Evolutionary conservation across 495 filamentous ascomycete species (phyloP).

Genomic region (Podospora australis): DNA sequence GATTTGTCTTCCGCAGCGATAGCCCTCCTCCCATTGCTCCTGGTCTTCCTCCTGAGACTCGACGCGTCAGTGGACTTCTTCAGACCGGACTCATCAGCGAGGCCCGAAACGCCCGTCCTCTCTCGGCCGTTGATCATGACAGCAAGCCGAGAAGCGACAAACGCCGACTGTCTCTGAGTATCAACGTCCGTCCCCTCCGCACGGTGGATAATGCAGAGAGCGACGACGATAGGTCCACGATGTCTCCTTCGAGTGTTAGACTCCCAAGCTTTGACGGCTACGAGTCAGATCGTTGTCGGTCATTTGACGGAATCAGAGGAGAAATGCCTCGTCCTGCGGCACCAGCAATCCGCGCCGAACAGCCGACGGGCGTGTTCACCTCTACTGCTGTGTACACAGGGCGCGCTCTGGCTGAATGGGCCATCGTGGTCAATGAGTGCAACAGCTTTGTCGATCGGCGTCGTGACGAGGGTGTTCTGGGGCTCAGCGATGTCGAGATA

Average conservation of each 20-base stretch:
- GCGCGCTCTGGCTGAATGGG: constrained; percentile 88
- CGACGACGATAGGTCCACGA: constrained; percentile 5
- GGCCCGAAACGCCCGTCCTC: constrained; percentile 36
- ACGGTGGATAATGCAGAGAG: constrained; percentile 4
- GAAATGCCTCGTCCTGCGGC: constrained; percentile 5
- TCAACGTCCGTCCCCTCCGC: constrained; percentile 10
- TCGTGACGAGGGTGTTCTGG: constrained; percentile 75
- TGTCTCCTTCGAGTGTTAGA: constrained; percentile 6
- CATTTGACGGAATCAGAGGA: constrained; percentile 7
- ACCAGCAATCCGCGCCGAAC: constrained; percentile 25
- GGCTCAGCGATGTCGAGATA: constrained; percentile 73
- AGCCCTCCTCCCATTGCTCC: constrained; percentile 31
- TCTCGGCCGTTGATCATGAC: constrained; percentile 13
- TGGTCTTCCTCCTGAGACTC: constrained; percentile 37
- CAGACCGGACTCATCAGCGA: constrained; percentile 40
- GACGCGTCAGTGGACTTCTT: constrained; percentile 36
- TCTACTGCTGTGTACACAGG: constrained; percentile 64
- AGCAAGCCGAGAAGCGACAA: constrained; percentile 7
- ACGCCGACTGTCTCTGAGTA: constrained; percentile 16
- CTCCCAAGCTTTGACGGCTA: constrained; percentile 8
- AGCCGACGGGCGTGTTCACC: constrained; percentile 34
- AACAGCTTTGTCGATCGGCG: constrained; percentile 88
- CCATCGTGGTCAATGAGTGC: constrained; percentile 73
- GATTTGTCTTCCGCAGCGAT: constrained; percentile 20
- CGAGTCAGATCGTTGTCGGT: constrained; percentile 12